phyloP scores from a whole-genome alignment of 2,329 filamentous ascomycete genomes.

The Stenocarpella maydis region DNA sequence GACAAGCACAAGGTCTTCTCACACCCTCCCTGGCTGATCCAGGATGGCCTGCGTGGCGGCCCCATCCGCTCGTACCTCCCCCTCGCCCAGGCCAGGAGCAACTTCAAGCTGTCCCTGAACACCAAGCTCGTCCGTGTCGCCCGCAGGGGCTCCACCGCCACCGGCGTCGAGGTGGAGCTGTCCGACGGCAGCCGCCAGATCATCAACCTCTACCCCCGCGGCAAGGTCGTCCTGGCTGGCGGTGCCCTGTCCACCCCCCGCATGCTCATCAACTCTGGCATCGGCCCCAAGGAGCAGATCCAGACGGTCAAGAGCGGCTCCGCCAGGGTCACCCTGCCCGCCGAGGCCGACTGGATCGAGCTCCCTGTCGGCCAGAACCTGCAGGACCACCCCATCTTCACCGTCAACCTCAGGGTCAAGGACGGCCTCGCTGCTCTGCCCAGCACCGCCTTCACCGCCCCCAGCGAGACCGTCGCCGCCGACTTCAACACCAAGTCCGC shows the following conservation, averaged over 20 bases:
- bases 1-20: constrained; percentile 37
- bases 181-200: constrained; percentile 38
- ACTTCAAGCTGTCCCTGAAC: constrained; percentile 41
- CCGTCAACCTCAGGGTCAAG: constrained; percentile 43
- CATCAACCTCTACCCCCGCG: constrained; percentile 38
- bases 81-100: constrained; percentile 38
- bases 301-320: constrained; percentile 36
- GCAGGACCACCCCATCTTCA: constrained; percentile 40
- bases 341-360: constrained; percentile 40
- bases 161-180: constrained; percentile 40
- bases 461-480: constrained; percentile 43
- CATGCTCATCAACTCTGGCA: constrained; percentile 37
- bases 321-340: constrained; percentile 37
- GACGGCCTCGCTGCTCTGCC: constrained; percentile 29
- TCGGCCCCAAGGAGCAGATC: constrained; percentile 36
- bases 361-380: constrained; percentile 39
- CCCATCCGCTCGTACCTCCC: constrained; percentile 41
- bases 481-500: constrained; percentile 45
- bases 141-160: constrained; percentile 37
- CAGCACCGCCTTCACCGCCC: constrained; percentile 41
- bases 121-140: constrained; percentile 40
- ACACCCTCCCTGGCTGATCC: constrained; percentile 37
- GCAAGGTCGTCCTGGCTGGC: constrained; percentile 40
- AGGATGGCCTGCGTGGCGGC: constrained; percentile 37
- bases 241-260: constrained; percentile 40